Evolutionary conservation across 2,329 filamentous ascomycete species (phyloP).

Genomic region (Sporothrix sp.): DNA sequence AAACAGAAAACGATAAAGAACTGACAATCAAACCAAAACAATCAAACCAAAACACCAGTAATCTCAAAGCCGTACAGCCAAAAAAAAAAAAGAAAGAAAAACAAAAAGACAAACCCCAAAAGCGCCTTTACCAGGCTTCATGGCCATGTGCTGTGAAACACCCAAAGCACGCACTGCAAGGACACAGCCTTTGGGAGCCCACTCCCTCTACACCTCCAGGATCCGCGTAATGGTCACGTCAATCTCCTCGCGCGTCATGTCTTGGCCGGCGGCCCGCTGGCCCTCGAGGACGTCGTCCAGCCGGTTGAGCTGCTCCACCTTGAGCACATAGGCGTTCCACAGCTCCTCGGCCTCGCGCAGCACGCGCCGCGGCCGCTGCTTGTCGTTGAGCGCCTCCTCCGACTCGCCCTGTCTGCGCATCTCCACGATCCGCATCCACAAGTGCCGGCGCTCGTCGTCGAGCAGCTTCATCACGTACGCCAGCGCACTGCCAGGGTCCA

Average conservation of each 20-base stretch:
- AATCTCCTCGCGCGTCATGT: constrained; percentile 52
- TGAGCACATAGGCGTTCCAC: constrained; percentile 19
- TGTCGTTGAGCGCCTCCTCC: constrained; percentile 10
- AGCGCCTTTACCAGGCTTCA: no score
- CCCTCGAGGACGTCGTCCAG: constrained; percentile 78
- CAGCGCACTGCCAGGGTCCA: constrained; percentile 56
- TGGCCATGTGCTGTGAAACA: no score
- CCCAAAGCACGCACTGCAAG: background rate
- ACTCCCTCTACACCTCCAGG: constrained; percentile 20
- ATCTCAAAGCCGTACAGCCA: background rate
- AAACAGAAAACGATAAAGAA: background rate
- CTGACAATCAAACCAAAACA: background rate
- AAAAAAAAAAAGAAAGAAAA: background rate
- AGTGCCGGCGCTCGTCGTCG: constrained; percentile 67
- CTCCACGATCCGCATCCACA: constrained; percentile 58
- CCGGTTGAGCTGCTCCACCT: constrained; percentile 31
- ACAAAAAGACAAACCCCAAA: background rate
- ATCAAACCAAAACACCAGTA: background rate
- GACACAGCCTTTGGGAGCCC: no score
- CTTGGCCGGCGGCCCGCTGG: constrained; percentile 56
- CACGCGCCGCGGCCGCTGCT: constrained; percentile 9
- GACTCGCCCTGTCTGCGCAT: constrained; percentile 28
- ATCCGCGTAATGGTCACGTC: constrained; percentile 55
- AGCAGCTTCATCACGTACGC: constrained; percentile 75
- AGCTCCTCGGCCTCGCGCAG: constrained; percentile 16